Evolutionary conservation across 176 grass and related monocot genomes (phyloP).

Genomic region (Saccharum officinarum): DNA sequence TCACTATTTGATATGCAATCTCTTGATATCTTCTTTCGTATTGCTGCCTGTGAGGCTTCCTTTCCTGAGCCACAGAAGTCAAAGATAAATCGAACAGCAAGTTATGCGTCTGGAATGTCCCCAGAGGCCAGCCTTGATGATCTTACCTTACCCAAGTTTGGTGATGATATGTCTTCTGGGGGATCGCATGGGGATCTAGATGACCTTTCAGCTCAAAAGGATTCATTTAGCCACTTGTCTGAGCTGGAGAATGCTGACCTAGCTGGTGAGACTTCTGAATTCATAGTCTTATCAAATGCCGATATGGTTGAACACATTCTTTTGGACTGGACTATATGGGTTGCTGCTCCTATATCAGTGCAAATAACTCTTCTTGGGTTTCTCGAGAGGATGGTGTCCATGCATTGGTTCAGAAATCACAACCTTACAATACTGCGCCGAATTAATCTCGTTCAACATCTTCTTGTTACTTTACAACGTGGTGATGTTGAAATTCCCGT

Average conservation of each 20-base stretch:
- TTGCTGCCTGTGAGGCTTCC: conserved; percentile 97
- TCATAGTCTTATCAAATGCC: conserved; percentile 96
- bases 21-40: conserved; percentile 98
- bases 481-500: conserved; percentile 96
- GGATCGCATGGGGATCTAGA: conserved; percentile 90
- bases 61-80: conserved; percentile 86
- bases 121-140: conserved; percentile 80
- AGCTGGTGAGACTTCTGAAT: conserved; percentile 80
- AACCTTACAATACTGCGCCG: conserved; percentile 93
- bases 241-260: conserved; percentile 88
- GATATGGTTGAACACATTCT: conserved; percentile 99
- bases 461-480: conserved; percentile 95
- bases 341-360: conserved; percentile 83
- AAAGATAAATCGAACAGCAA: conserved; percentile 64
- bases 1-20: conserved; percentile 96
- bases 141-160: conserved; percentile 76
- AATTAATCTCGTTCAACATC: conserved; percentile 98
- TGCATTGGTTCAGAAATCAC: conserved; percentile 98
- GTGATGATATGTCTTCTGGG: conserved; percentile 83
- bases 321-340: conserved; percentile 99
- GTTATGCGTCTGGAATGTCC: conserved; percentile 70
- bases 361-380: conserved; percentile 97
- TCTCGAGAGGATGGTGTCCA: conserved; percentile 99
- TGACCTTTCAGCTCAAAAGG: conserved; percentile 82
- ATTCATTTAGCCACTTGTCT: conserved; percentile 94